Conservation (phyloP, 2,329 filamentous ascomycete species). For the Talaromyces sp. region DNA sequence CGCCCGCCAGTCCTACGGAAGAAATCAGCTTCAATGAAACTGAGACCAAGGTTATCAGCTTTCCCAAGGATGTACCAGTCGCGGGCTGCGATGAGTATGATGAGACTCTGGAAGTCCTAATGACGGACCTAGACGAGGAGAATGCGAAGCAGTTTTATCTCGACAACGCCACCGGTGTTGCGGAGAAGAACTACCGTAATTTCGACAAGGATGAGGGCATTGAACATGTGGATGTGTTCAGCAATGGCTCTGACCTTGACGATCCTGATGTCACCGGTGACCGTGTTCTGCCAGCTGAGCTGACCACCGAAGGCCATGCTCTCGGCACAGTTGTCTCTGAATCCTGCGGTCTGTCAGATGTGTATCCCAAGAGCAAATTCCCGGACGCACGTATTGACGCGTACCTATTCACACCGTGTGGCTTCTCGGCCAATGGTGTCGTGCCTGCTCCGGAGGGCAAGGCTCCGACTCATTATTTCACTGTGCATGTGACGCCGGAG, state of each 20-base stretch:
- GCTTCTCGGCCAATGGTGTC: conserved; percentile 96
- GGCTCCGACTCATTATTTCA: conserved; percentile 84
- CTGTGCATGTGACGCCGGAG: conserved; percentile 96
- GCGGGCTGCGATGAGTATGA: conserved; percentile 43
- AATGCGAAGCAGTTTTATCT: conserved; percentile 71
- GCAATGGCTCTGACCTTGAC: conserved; percentile 68
- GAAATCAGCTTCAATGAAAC: conserved; percentile 56
- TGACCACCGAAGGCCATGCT: conserved; percentile 91
- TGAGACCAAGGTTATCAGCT: conserved; percentile 61
- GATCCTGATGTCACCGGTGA: conserved; percentile 56
- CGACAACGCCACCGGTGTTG: conserved; percentile 84
- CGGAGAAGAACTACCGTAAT: conserved; percentile 76
- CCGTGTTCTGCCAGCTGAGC: conserved; percentile 65
- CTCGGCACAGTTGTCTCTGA: conserved; percentile 92
- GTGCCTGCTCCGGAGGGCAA: conserved; percentile 71
- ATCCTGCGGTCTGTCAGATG: conserved; percentile 80
- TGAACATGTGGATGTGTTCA: conserved; percentile 74
- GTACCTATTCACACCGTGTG: conserved; percentile 94
- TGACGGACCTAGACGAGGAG: conserved; percentile 68
- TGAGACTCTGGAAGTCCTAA: conserved; percentile 64
- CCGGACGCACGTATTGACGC: conserved; percentile 93
- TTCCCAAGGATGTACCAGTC: conserved; percentile 46
- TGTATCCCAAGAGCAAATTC: conserved; percentile 85
- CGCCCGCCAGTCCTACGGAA: conserved; percentile 71
- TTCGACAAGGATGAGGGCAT: conserved; percentile 61